Percentiles rank a stretch among this genome's conserved stretches.
These are phyloP conservation scores for Cladobotryum protrusum DNA, from an alignment of 2,329 filamentous ascomycete species.

Conservation along the genomic window DNA sequence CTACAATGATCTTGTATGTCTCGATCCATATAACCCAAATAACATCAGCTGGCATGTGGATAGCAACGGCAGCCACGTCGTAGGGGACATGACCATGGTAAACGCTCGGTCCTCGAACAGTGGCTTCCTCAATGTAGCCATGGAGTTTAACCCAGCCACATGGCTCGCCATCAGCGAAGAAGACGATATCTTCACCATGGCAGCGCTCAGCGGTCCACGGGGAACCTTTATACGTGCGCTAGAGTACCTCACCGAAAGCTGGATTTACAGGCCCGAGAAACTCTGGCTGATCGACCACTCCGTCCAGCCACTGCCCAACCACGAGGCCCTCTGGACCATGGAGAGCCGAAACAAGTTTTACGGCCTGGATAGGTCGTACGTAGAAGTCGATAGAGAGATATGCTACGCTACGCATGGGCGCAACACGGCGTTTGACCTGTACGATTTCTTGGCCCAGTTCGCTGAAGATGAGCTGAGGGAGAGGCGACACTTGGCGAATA, in stretches of 20 bases:
- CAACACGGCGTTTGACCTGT: background rate
- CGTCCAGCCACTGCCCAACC: background rate
- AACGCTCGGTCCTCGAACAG: too few relatives aligned
- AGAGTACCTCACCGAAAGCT: background rate
- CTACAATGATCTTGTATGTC: background rate
- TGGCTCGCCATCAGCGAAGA: background rate
- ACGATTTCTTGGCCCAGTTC: background rate
- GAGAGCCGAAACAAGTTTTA: background rate
- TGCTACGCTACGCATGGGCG: background rate
- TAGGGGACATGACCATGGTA: too few relatives aligned
- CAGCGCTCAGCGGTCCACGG: background rate
- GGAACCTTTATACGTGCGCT: background rate
- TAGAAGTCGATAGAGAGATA: background rate
- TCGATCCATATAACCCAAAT: background rate
- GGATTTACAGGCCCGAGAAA: background rate
- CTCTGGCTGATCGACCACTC: constrained; percentile 4
- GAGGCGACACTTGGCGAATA: background rate
- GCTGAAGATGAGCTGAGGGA: background rate
- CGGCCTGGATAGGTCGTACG: background rate
- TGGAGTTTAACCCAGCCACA: constrained; percentile 1
- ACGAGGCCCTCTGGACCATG: background rate
- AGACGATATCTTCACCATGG: background rate
- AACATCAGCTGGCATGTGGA: background rate
- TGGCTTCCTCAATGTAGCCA: background rate
- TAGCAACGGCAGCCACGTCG: background rate